Conservation (phyloP, 352 stramenopile species). For the Globisporangium nagaii region DNA sequence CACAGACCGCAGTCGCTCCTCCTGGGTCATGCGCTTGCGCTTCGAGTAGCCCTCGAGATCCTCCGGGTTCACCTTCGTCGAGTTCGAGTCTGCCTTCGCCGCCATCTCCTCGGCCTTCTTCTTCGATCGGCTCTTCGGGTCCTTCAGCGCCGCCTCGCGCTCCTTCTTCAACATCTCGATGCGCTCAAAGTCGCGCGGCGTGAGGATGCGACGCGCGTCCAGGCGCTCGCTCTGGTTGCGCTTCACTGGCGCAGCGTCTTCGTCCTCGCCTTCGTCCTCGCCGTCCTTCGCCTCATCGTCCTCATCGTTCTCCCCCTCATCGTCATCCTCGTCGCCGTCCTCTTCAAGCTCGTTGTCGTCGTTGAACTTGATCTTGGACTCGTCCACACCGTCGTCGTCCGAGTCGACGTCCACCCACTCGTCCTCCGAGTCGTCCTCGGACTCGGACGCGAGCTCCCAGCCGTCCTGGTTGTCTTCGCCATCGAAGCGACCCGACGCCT, state of each 20-base stretch:
- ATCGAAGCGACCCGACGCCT: slow-evolving; percentile 69
- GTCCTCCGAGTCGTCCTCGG: slow-evolving; percentile 52
- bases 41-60: slow-evolving; percentile 87
- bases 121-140: slow-evolving; percentile 77
- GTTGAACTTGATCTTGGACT: slow-evolving; percentile 13
- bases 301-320: slow-evolving; percentile 25
- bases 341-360: slow-evolving; percentile 20
- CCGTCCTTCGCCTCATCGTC: slow-evolving; percentile 40
- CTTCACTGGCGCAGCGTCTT: slow-evolving; percentile 16
- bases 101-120: slow-evolving; percentile 72
- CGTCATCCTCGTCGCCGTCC: slow-evolving; percentile 42
- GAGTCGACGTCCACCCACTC: slow-evolving; percentile 73
- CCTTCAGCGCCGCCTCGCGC: slow-evolving; percentile 68
- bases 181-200: slow-evolving; percentile 84
- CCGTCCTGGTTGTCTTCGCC: slow-evolving; percentile 78
- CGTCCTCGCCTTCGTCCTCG: slow-evolving; percentile 45
- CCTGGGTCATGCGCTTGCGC: slow-evolving; percentile 86
- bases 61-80: slow-evolving; percentile 67
- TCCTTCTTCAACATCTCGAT: slow-evolving; percentile 91
- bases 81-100: slow-evolving; percentile 36
- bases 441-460: slow-evolving; percentile 74
- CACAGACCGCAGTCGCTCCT: slow-evolving; percentile 76
- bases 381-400: slow-evolving; percentile 29
- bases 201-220: slow-evolving; percentile 85
- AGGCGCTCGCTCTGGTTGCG: slow-evolving; percentile 72